Base-by-base conservation (phyloP, 2,329 filamentous ascomycete genomes). In the Cephalotrichum gorgonifer region DNA sequence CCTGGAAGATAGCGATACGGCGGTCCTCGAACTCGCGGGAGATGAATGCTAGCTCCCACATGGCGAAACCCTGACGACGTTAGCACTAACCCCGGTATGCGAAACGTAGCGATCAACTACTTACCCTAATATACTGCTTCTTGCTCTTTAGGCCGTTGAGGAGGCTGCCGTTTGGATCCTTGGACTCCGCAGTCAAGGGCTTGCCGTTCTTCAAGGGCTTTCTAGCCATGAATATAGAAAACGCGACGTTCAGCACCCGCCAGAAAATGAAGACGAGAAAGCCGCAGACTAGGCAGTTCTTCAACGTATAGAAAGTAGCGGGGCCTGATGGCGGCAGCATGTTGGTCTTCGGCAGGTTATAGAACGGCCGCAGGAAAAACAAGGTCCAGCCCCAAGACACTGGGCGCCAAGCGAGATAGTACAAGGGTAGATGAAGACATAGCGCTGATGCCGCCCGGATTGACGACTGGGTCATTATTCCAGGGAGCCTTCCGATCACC, bases 121-220 rank as follows among this genome's bases (percentile, higher is more conserved):
- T 57, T 67, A 85, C 84, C 66, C 79, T 83, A 52, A 87, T 81
- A 9, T 86, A 73, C 8, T 87, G 74, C 63, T 91, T 93, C 67
- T 89, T 93, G 54, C 84, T 84, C 62, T 83, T 90, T 43, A 97
- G 65, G 0, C 91, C 91, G 50, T 83, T 88, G 44, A 97, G 64
- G 26, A 97, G 72, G 61, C 87, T 95, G 31, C 88, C 89, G 59
- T 95, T 97, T 1, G 91, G 88, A 63, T 96, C 90, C 60, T 87
- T 93, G 15, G 88, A 87, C 55, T 91, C 86, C 17, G 78, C 77
- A 1, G 88, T 95, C 50, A 97, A 76, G 4, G 90, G 89, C 58
- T 83, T 78, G n/a, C 78, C 83, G 55, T 86, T 86, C 70, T 95
- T 95, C 48, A 95, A 62, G 1, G 91, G 91, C 57, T 86, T 81